Base-by-base conservation (phyloP, 768 basidiomycete genomes). In the Mycena chlorophos region DNA sequence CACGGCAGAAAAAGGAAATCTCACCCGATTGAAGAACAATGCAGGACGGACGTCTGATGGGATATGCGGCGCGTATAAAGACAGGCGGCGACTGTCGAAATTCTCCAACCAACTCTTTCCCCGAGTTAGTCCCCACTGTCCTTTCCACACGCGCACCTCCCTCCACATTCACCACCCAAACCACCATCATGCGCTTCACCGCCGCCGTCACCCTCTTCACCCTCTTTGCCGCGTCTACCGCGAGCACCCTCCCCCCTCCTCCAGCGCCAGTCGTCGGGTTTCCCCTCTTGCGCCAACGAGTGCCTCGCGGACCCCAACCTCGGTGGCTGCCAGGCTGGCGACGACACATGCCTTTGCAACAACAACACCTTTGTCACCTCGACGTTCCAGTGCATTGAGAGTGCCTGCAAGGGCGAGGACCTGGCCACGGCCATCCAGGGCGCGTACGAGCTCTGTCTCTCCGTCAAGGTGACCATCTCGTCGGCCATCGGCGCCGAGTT, bases 311-410 rank as follows among this genome's bases (percentile, higher is more conserved):
- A 57, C 53, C 76, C 82, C 28, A 65, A 78, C 61, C 59, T 73
- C 19, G 80, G 72, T 39, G 62, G 58, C 55, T 91, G 88, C 72
- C 14, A 51, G 14, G 8, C 67, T 3, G 68, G 68, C n/a, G 83
- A 89, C 71, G 72, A 79, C 64, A 58, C 61, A 25, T 91, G 89
- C 62, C 71, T 87, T 27, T 89, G 87, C 78, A 69, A 71, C 4
- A 73, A 71, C 65, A 0, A 61, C 19, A n/a, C 54, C 1, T 88
- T 86, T 64, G 61, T 87, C 56, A 46, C 54, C 34, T 65, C 66
- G 51, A 76, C 77, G 45, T 80, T 82, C 31, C 1, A 62, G 0
- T 88, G 87, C 69, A 78, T 87, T 57, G 20, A 66, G 48, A 31
- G 47, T 3, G 59, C 69, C n/a, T 88, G 87, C 74, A 56, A 60